phyloP scores from a whole-genome alignment of 2,329 filamentous ascomycete species.

The Clarireedia homoeocarpa region DNA sequence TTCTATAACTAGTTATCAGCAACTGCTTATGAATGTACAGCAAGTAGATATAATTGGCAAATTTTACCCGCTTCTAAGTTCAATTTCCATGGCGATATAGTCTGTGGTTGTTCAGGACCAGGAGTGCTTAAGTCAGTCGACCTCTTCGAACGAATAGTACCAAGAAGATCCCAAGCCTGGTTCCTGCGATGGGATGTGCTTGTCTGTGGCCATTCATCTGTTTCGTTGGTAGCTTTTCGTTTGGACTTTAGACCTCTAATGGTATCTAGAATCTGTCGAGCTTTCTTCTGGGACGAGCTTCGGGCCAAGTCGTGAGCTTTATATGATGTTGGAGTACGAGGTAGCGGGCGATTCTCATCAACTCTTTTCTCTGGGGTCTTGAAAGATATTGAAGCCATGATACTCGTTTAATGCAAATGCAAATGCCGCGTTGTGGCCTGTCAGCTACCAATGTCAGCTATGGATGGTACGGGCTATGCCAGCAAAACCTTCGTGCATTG shows the following conservation, averaged over 20 bases:
- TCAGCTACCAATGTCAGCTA: not conserved
- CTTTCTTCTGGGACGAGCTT: constrained; percentile 8
- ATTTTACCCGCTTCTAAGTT: not conserved
- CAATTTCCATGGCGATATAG: constrained; percentile 10
- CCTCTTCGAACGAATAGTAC: not conserved
- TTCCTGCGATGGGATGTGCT: constrained; percentile 8
- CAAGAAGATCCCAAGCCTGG: constrained; percentile 15
- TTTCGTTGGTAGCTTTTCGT: not conserved
- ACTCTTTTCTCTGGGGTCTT: not conserved
- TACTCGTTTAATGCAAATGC: not conserved
- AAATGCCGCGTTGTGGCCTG: not conserved
- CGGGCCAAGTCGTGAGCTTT: constrained; percentile 1
- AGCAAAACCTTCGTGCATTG: too few species aligned
- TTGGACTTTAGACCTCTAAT: constrained; percentile 5
- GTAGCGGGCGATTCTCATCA: not conserved
- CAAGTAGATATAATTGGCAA: not conserved
- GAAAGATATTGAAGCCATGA: constrained; percentile 6
- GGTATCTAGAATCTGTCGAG: constrained; percentile 3
- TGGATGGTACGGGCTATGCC: not conserved
- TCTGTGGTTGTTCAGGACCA: constrained; percentile 4
- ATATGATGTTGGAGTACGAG: not conserved
- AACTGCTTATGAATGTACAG: not conserved
- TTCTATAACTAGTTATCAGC: not conserved
- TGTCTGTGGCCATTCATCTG: not conserved
- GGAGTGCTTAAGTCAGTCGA: not conserved